Conservation (phyloP, 805 yeast species). For the Lachancea cidri region DNA sequence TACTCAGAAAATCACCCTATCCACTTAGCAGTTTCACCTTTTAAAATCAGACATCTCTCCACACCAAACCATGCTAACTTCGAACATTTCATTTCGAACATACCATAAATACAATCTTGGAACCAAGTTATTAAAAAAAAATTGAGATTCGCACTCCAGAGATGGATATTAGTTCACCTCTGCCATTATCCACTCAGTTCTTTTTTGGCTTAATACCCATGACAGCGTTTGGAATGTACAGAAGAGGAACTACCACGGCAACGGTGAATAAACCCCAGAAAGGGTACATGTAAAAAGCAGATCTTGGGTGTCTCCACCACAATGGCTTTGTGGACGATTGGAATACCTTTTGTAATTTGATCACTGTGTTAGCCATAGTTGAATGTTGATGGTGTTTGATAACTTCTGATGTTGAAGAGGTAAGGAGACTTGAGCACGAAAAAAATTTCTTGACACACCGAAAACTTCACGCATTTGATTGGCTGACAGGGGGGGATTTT, state of each 20-base stretch:
- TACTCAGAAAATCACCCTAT: too few relatives aligned
- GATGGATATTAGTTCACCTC: neutral
- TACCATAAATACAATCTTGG: neutral
- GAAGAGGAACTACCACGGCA: slow-evolving; percentile 59
- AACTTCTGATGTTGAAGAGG: neutral
- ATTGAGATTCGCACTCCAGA: too few relatives aligned
- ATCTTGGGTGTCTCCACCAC: slow-evolving; percentile 60
- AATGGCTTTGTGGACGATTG: slow-evolving; percentile 54
- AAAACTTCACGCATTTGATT: too few relatives aligned
- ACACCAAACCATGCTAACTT: neutral
- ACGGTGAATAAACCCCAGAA: slow-evolving; percentile 70
- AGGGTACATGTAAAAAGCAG: slow-evolving; percentile 70
- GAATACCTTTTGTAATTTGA: slow-evolving; percentile 54
- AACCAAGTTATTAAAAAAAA: neutral
- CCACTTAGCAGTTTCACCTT: too few relatives aligned
- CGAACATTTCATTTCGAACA: neutral
- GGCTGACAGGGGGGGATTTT: too few relatives aligned
- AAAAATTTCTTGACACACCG: neutral
- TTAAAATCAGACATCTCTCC: too few relatives aligned
- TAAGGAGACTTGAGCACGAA: neutral
- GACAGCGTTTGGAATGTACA: slow-evolving; percentile 68
- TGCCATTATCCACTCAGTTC: slow-evolving; percentile 3
- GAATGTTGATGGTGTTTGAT: neutral
- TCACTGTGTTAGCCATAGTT: slow-evolving; percentile 38
- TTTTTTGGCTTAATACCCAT: slow-evolving; percentile 55